Percentiles rank a stretch among this genome's conserved stretches.
Conservation (phyloP, 148 eudicot genomes). For the Rhododendron kiyosumense region DNA sequence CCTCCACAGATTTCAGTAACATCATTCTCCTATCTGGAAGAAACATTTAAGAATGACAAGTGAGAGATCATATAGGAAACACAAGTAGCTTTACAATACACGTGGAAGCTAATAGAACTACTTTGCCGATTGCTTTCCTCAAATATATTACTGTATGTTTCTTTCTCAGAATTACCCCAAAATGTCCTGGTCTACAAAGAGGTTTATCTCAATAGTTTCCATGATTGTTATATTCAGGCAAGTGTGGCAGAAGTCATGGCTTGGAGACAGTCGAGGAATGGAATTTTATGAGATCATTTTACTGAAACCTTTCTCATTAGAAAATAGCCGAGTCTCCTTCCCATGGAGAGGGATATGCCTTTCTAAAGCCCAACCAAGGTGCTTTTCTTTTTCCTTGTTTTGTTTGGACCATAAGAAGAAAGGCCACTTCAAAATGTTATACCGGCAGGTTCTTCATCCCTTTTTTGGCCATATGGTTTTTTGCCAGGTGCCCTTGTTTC, state of each 20-base stretch:
- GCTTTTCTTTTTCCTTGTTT: neutral
- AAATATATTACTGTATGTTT: neutral
- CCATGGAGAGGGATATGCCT: neutral
- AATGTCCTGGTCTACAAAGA: neutral
- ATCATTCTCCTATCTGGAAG: neutral
- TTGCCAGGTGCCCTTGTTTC: neutral
- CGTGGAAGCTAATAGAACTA: neutral
- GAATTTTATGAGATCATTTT: neutral
- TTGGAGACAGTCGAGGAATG: neutral
- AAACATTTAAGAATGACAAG: neutral
- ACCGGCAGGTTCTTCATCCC: neutral
- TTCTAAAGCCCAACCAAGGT: slow-evolving; percentile 6
- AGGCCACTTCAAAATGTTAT: neutral
- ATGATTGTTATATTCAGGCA: neutral
- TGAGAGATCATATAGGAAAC: neutral
- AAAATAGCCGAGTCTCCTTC: neutral
- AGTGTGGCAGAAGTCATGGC: neutral
- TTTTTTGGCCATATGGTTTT: neutral
- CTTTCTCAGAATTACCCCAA: neutral
- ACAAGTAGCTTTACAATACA: neutral
- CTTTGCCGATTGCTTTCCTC: neutral
- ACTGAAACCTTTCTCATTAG: neutral
- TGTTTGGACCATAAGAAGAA: neutral
- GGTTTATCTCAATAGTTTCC: neutral
- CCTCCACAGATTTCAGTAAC: neutral